Evolutionary conservation across 495 filamentous ascomycete species (phyloP).

Genomic region (Parmelia sp.): DNA sequence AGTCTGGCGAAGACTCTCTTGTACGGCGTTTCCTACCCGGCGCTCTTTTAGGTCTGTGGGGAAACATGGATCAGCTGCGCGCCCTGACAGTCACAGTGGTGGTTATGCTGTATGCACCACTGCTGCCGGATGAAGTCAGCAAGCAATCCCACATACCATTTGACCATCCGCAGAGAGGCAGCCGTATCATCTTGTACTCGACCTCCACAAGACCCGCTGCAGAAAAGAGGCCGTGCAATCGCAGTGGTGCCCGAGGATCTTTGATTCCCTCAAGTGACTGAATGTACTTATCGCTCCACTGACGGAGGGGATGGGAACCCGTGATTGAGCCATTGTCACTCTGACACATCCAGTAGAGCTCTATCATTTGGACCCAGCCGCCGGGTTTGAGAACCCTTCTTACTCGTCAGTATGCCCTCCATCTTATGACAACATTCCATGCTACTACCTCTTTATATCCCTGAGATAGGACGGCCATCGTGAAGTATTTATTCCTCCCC

Average conservation of each 20-base stretch:
- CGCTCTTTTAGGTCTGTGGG: constrained; percentile 51
- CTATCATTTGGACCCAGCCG: constrained; percentile 89
- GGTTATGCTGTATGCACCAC: neutral
- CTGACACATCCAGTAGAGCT: constrained; percentile 82
- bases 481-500: constrained; percentile 64
- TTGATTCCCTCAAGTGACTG: constrained; percentile 60
- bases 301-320: constrained; percentile 60
- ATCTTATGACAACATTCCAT: neutral
- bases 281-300: constrained; percentile 67
- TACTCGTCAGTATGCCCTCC: neutral
- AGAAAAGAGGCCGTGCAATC: constrained; percentile 54
- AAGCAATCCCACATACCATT: constrained; percentile 45
- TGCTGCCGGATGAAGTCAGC: neutral
- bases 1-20: constrained; percentile 54
- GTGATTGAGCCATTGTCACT: constrained; percentile 83
- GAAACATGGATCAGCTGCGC: constrained; percentile 1
- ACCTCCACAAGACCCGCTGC: constrained; percentile 69
- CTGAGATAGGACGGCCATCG: constrained; percentile 75
- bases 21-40: constrained; percentile 56
- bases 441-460: constrained; percentile 60
- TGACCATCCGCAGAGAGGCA: constrained; percentile 72
- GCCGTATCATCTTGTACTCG: constrained; percentile 60
- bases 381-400: constrained; percentile 54
- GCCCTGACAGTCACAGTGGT: neutral
- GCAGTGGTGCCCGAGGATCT: constrained; percentile 62